These are phyloP conservation scores for Phytophthora macrochlamydospora DNA, from an alignment of 352 stramenopile genomes.

Conservation along the genomic window DNA sequence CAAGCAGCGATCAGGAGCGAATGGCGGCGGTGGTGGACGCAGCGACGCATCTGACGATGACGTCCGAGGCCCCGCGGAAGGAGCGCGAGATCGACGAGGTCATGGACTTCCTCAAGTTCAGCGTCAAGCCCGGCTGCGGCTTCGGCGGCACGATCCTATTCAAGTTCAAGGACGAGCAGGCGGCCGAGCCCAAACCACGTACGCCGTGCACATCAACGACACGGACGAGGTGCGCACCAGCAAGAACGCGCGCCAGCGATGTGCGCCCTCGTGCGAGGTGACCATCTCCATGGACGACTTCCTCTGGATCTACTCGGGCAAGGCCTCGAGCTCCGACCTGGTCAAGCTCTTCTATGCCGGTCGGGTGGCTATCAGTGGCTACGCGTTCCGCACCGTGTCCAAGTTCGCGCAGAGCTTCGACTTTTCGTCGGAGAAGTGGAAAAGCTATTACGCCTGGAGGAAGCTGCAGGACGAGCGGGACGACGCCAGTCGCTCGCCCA, in stretches of 20 bases:
- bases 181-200: conserved; percentile 49
- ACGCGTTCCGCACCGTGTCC: conserved; percentile 82
- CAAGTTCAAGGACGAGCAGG: conserved; percentile 69
- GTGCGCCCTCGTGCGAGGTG: conserved; percentile 70
- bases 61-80: conserved; percentile 20
- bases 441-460: conserved; percentile 73
- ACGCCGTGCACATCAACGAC: conserved; percentile 68
- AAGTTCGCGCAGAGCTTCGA: conserved; percentile 88
- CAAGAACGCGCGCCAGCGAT: conserved; percentile 58
- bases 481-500: conserved; percentile 32
- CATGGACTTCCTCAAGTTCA: conserved; percentile 88
- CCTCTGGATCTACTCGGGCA: conserved; percentile 87
- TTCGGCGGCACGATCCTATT: conserved; percentile 87
- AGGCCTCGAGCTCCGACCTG: conserved; percentile 77
- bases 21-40: conserved; percentile 1
- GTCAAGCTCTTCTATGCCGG: conserved; percentile 84
- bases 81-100: conserved; percentile 87
- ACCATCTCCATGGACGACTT: conserved; percentile 89
- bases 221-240: conserved; percentile 51
- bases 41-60: not conserved
- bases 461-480: conserved; percentile 48
- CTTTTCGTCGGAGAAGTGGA: conserved; percentile 84
- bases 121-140: conserved; percentile 70
- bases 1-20: conserved; percentile 20
- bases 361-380: conserved; percentile 76